phyloP scores from a whole-genome alignment of 306 rosid species.

The Arachis stenosperma region DNA sequence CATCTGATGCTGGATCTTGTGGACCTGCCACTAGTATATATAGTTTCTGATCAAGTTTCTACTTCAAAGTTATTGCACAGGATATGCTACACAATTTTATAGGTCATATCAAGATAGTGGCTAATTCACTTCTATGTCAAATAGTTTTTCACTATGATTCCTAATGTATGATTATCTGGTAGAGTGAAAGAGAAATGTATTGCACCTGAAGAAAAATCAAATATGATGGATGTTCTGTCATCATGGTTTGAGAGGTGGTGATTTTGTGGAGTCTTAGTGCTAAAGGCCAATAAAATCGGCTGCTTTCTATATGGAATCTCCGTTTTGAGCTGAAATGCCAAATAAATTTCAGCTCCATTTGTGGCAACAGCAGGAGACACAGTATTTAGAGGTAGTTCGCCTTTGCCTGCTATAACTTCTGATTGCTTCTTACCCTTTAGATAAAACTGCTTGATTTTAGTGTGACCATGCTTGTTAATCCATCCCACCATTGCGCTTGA shows the following conservation, averaged over 20 bases:
- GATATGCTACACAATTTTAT: slow-evolving; percentile 3
- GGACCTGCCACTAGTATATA: slow-evolving; percentile 49
- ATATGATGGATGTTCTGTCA: slow-evolving; percentile 61
- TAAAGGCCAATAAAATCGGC: slow-evolving; percentile 79
- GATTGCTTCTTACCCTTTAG: slow-evolving; percentile 71
- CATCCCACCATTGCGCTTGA: slow-evolving; percentile 98
- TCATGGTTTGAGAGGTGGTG: slow-evolving; percentile 64
- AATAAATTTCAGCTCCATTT: slow-evolving; percentile 83
- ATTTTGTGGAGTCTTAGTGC: slow-evolving; percentile 62
- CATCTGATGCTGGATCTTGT: slow-evolving; percentile 45
- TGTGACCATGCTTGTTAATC: slow-evolving; percentile 80
- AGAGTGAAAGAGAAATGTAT: background rate
- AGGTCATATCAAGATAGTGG: background rate
- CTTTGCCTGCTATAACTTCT: slow-evolving; percentile 75
- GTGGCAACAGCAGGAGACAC: slow-evolving; percentile 82
- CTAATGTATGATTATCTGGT: background rate
- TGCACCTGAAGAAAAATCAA: slow-evolving; percentile 87
- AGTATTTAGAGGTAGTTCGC: slow-evolving; percentile 88
- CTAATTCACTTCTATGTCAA: background rate
- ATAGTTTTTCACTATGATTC: background rate
- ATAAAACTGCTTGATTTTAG: slow-evolving; percentile 82
- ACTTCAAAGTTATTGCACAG: background rate
- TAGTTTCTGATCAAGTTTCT: slow-evolving; percentile 14
- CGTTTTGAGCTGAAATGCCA: slow-evolving; percentile 88
- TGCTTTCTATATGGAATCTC: slow-evolving; percentile 59